Base-by-base conservation (phyloP, 2,329 filamentous ascomycete species). In the Aspergillus felis region DNA sequence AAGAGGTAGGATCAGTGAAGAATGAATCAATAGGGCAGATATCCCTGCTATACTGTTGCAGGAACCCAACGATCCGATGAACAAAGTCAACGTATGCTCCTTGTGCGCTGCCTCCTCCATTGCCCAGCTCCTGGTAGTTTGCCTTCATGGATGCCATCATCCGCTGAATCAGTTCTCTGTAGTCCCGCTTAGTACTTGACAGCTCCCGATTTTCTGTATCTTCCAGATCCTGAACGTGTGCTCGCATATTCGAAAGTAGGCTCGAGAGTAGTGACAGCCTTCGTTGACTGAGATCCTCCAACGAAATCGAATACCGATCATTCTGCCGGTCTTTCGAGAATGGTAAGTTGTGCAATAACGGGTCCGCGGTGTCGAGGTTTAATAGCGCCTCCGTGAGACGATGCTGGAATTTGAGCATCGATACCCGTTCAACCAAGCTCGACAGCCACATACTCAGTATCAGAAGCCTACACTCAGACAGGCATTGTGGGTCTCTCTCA, bases 61-160 rank as follows among this genome's bases (percentile, higher is more conserved):
- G 69, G 59, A 82, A 82, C 22, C 81, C 79, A 2, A 88, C 79
- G 2, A 87, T 75, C 17, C 76, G 73, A 57, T 88, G 85, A 4
- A 87, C 84, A 64, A 88, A 87, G 9, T 80, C 76, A 6, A 87
- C 82, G 64, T 87, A 87, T 2, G 78, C 74, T 10, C 84, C 81
- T 51, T 79, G 79, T 3, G 65, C 67, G 48, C 66, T 60, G 27
- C 67, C 64, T 41, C 63, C 56, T 8, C 67, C 66, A 46, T 65
- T 72, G 3, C 77, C 76, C 5, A 85, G 72, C 58, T 85, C 82
- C 57, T 81, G 77, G 58, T 86, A 87, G 57, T 86, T 86, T 41
- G 72, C 72, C 66, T 83, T 85, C 84, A 88, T 87, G 1, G 81
- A 75, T 7, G 71, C 72, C 85, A 87, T 87, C 57, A 87, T 67